phyloP scores from a whole-genome alignment of 225 moss, liverwort and hornwort species.

The Ulota crispa region DNA sequence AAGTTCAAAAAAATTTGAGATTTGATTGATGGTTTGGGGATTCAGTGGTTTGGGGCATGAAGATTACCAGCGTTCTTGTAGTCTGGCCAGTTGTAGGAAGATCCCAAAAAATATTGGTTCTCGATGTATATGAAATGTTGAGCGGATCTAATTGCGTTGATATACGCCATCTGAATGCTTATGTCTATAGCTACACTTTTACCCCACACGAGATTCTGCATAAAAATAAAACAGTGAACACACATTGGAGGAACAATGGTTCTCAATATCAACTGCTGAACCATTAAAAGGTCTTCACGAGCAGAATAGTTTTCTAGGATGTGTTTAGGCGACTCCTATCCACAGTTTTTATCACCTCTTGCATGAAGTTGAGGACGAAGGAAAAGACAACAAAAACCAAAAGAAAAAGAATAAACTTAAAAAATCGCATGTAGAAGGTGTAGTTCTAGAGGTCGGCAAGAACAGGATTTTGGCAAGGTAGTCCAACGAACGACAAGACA shows the following conservation, averaged over 20 bases:
- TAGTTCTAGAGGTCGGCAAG: too few species aligned
- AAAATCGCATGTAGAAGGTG: background rate
- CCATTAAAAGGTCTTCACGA: background rate
- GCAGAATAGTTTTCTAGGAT: background rate
- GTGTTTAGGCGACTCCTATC: fast-evolving
- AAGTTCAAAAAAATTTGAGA: background rate
- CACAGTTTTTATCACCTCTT: background rate
- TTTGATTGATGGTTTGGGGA: background rate
- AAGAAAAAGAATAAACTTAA: too few species aligned
- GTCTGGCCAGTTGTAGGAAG: constrained; percentile 95
- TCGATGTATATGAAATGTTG: constrained; percentile 92
- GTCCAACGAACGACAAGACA: too few species aligned
- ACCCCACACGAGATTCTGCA: constrained; percentile 78
- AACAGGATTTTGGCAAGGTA: background rate
- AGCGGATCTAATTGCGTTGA: constrained; percentile 82
- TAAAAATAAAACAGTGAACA: background rate
- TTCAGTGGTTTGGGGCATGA: background rate
- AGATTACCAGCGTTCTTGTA: constrained; percentile 68
- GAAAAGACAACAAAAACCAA: too few species aligned
- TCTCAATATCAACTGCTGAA: background rate
- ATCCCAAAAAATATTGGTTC: constrained; percentile 96
- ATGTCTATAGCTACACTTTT: constrained; percentile 84
- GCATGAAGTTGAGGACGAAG: background rate
- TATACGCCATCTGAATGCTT: constrained; percentile 89
- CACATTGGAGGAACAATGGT: background rate